These are phyloP conservation scores for Yamadazyma mexicana DNA, from an alignment of 1,139 yeast species.

Conservation along the genomic window DNA sequence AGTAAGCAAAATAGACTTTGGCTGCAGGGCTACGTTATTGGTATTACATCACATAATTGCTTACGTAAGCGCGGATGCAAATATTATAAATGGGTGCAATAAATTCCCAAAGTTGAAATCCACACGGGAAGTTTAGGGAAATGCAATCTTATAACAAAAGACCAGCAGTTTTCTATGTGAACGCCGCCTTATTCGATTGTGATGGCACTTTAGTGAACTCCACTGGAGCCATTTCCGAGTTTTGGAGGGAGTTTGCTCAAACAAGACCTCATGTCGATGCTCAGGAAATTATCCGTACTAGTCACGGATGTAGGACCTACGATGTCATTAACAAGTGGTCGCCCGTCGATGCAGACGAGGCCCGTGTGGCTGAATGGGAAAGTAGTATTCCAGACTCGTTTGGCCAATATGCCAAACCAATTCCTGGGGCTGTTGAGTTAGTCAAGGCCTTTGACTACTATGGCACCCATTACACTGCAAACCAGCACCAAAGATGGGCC, in stretches of 20 bases:
- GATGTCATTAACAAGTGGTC: constrained; percentile 76
- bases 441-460: constrained; percentile 52
- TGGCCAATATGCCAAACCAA: constrained; percentile 70
- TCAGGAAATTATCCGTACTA: constrained; percentile 66
- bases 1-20: constrained; percentile 53
- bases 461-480: constrained; percentile 41
- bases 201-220: constrained; percentile 86
- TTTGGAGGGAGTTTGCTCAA: constrained; percentile 74
- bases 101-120: too few relatives aligned
- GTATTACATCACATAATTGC: too few relatives aligned
- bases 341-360: constrained; percentile 68
- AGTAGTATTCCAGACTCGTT: constrained; percentile 70
- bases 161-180: constrained; percentile 47
- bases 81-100: too few relatives aligned
- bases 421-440: constrained; percentile 70
- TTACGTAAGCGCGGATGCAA: too few relatives aligned
- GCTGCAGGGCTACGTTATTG: constrained; percentile 22
- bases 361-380: constrained; percentile 69
- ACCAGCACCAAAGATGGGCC: constrained; percentile 63
- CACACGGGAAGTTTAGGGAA: too few relatives aligned
- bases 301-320: constrained; percentile 82
- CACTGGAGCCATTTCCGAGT: constrained; percentile 77
- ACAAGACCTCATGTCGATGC: constrained; percentile 71
- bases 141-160: constrained; percentile 21
- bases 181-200: constrained; percentile 69